Conservation (phyloP, 73 alveolate species). For the Paramecium pentaurelia region DNA sequence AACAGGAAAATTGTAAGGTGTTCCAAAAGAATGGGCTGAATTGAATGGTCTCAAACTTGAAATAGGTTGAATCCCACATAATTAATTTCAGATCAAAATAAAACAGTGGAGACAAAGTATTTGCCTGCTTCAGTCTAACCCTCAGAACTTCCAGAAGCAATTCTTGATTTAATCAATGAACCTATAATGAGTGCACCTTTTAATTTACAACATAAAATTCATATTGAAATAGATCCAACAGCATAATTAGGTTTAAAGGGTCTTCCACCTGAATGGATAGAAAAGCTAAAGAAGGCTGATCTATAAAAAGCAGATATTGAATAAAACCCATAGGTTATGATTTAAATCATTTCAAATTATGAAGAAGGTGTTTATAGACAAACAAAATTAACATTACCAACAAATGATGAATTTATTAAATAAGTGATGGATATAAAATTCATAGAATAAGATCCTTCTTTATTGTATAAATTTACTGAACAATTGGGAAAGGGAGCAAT, state of each 20-base stretch:
- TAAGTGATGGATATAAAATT: slow-evolving; percentile 29
- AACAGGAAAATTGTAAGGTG: slow-evolving; percentile 43
- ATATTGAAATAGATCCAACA: slow-evolving; percentile 49
- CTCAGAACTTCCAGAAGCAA: slow-evolving; percentile 53
- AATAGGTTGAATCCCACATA: background rate
- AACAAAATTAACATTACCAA: slow-evolving; percentile 27
- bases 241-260: slow-evolving; percentile 48
- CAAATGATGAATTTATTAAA: slow-evolving; percentile 52
- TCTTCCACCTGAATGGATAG: slow-evolving; percentile 54
- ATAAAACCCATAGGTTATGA: slow-evolving; percentile 49
- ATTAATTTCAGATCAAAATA: slow-evolving; percentile 35
- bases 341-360: slow-evolving; percentile 16
- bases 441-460: slow-evolving; percentile 47
- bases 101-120: slow-evolving; percentile 47
- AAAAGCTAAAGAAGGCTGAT: background rate
- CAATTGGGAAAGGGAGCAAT: slow-evolving; percentile 55
- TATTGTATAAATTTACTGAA: slow-evolving; percentile 46
- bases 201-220: slow-evolving; percentile 30
- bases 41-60: background rate
- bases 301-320: slow-evolving; percentile 21
- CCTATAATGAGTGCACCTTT: slow-evolving; percentile 43
- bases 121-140: slow-evolving; percentile 44
- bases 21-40: slow-evolving; percentile 60
- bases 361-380: slow-evolving; percentile 29
- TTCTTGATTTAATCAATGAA: slow-evolving; percentile 29